Evolutionary conservation across 805 yeast species (phyloP).

Genomic region (Cyberlindnera amylophila): DNA sequence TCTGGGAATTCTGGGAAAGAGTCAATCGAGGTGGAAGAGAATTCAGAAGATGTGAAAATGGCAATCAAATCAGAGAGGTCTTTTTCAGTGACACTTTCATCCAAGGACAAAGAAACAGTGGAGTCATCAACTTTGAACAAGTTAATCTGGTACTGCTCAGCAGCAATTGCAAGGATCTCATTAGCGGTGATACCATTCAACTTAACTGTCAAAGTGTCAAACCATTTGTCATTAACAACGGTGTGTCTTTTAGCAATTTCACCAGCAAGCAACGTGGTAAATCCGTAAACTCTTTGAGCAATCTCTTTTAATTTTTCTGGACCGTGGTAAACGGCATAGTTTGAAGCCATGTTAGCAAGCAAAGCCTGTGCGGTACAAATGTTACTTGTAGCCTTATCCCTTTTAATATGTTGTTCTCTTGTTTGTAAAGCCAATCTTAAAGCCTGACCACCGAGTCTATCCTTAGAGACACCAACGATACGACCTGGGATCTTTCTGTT

Average conservation of each 20-base stretch:
- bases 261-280: constrained; percentile 67
- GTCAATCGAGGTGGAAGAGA: constrained; percentile 22
- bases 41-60: constrained; percentile 49
- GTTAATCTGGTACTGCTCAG: constrained; percentile 63
- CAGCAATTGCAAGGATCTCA: constrained; percentile 54
- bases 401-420: constrained; percentile 95
- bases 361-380: constrained; percentile 98
- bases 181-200: constrained; percentile 50
- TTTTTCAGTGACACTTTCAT: constrained; percentile 70
- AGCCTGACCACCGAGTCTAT: constrained; percentile 86
- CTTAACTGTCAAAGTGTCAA: constrained; percentile 79
- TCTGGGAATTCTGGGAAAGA: constrained; percentile 49
- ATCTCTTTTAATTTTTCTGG: constrained; percentile 78
- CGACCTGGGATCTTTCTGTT: constrained; percentile 96
- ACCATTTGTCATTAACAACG: constrained; percentile 61
- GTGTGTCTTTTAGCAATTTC: constrained; percentile 46
- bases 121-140: constrained; percentile 60
- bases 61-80: constrained; percentile 58
- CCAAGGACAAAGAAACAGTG: constrained; percentile 77
- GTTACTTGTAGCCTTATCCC: constrained; percentile 97
- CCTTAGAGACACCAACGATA: constrained; percentile 89
- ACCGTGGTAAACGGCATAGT: constrained; percentile 96
- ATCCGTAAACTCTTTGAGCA: constrained; percentile 71
- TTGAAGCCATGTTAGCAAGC: constrained; percentile 91
- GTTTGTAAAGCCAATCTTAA: constrained; percentile 92